Percentiles rank a stretch among this genome's conserved stretches.
Evolutionary conservation across 345 rosid species (phyloP).

Genomic region (Gossypium anomalum): DNA sequence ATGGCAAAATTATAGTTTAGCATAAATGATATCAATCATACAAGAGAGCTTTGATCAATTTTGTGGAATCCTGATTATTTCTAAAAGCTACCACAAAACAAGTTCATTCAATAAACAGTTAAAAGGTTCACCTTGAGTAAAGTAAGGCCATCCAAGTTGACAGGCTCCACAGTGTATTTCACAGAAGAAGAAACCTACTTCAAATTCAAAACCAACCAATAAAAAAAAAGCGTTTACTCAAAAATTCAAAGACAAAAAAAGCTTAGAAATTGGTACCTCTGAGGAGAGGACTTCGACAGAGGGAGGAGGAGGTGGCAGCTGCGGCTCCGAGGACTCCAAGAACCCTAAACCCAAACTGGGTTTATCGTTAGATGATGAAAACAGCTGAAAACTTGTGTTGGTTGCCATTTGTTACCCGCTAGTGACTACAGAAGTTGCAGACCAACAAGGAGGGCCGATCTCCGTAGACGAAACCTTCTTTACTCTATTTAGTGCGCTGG

Average conservation of each 20-base stretch:
- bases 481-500: not conserved
- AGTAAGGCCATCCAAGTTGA: constrained; percentile 51
- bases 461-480: not conserved
- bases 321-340: constrained; percentile 43
- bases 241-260: not conserved
- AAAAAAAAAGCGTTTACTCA: not conserved
- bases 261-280: constrained; percentile 35
- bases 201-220: constrained; percentile 9
- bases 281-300: constrained; percentile 62
- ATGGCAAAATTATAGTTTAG: constrained; percentile 11
- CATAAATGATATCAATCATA: not conserved
- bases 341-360: constrained; percentile 40
- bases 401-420: constrained; percentile 25
- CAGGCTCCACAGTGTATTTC: constrained; percentile 42
- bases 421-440: not conserved
- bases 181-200: constrained; percentile 49
- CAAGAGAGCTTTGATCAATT: not conserved
- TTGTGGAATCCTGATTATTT: not conserved
- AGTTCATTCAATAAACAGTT: not conserved
- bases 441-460: not conserved
- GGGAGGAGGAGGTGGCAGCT: constrained; percentile 67
- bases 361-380: constrained; percentile 29
- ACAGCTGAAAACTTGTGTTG: constrained; percentile 30
- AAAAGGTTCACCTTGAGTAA: constrained; percentile 55
- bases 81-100: not conserved